Conservation (phyloP, 768 basidiomycete species). For the Russula emetica region DNA sequence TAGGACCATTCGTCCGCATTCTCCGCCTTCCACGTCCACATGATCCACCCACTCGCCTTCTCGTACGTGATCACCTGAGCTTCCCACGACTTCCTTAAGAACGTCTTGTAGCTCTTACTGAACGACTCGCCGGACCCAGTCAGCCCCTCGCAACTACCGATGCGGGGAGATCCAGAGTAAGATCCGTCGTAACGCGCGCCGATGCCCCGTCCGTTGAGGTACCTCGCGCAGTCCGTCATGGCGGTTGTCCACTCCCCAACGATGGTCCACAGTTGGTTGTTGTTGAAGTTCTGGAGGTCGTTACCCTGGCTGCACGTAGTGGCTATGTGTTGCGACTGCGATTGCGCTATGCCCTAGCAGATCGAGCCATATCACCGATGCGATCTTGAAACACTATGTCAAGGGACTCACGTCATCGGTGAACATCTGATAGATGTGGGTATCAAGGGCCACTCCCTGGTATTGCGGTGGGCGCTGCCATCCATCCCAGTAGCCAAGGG, state of each 20-base stretch:
- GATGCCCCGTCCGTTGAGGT: slow-evolving; percentile 76
- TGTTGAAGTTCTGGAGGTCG: slow-evolving; percentile 43
- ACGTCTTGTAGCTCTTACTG: slow-evolving; percentile 73
- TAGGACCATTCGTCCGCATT: slow-evolving; percentile 88
- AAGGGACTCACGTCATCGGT: slow-evolving; percentile 41
- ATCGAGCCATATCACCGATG: background rate
- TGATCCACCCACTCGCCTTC: slow-evolving; percentile 64
- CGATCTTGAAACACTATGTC: too few species aligned
- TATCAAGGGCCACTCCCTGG: slow-evolving; percentile 73
- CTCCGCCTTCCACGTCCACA: slow-evolving; percentile 86
- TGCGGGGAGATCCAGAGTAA: slow-evolving; percentile 54
- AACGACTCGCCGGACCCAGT: slow-evolving; percentile 73
- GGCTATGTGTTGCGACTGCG: slow-evolving; percentile 53
- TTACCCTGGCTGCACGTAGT: slow-evolving; percentile 49
- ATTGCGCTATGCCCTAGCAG: slow-evolving; percentile 45
- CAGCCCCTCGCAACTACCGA: slow-evolving; percentile 70
- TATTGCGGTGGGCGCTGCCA: slow-evolving; percentile 51
- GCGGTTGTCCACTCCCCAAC: slow-evolving; percentile 88
- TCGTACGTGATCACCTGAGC: slow-evolving; percentile 66
- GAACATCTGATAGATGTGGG: slow-evolving; percentile 77
- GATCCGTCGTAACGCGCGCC: slow-evolving; percentile 58
- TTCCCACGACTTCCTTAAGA: slow-evolving; percentile 79
- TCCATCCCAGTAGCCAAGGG: slow-evolving; percentile 62
- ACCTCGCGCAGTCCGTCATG: slow-evolving; percentile 70
- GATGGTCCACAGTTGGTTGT: slow-evolving; percentile 64